Base-by-base conservation (phyloP, 2,329 filamentous ascomycete species). In the Exutisphaerella laricina region DNA sequence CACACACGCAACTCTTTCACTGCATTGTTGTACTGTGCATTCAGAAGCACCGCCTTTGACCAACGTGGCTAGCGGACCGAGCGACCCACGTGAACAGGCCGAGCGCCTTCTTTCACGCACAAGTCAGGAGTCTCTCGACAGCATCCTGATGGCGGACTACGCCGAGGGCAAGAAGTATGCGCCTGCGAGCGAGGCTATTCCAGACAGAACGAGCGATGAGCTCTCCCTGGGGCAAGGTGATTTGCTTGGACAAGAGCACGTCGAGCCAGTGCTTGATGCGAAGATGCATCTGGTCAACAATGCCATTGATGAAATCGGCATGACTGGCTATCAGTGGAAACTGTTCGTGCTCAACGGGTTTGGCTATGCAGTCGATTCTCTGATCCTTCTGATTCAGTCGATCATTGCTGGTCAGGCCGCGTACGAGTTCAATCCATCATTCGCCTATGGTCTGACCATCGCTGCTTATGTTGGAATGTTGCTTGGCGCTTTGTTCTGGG, bases 241-340 rank as follows among this genome's bases (percentile, higher is more conserved):
- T 53, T 63, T 84, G 17, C 68, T 84, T 10, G 70, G 68, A 4
- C 63, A 71, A 41, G 75, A 82, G 60, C 70, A 77, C 54, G 64
- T 77, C 20, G 80, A 84, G 56, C 76, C 78, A 4, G 78, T 74
- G 1, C 64, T 84, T 32, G 77, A 77, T 53, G 73, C 73, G 29
- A 84, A 85, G 61, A 85, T 84, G 79, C 73, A 80, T 53, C 67
- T 85, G 20, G 74, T 85, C 46, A 85, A 85, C 58, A 75, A 85
- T 61, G 78, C 71, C 3, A 74, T 76, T 43, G 71, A 76, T 51
- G 67, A 73, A 53, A 75, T 75, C 41, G 73, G 73, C 1, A 73
- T 74, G 56, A 76, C 72, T 3, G 43, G 51, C 7, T 75, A 75
- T 49, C 77, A 80, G 39, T 73, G 69, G 65, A 77, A 78, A 60